Evolutionary conservation across 2,329 filamentous ascomycete genomes (phyloP).

Genomic region (Shiraia bambusicola): DNA sequence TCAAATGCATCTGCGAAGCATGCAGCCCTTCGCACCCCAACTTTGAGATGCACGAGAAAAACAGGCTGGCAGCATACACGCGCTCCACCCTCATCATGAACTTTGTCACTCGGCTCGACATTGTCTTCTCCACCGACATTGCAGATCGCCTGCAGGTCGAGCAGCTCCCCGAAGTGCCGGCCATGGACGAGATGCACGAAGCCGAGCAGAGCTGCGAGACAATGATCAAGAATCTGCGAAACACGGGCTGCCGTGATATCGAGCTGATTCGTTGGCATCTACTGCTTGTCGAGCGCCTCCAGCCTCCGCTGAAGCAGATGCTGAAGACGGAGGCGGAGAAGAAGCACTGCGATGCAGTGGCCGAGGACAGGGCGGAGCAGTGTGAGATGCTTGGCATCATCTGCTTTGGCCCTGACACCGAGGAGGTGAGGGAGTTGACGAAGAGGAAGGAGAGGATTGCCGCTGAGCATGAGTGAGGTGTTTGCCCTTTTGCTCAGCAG

Average conservation of each 20-base stretch:
- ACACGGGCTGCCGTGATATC: constrained; percentile 2
- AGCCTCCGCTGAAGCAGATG: neutral
- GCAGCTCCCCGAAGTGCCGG: neutral
- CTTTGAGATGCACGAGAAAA: constrained; percentile 6
- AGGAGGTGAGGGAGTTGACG: too few species aligned
- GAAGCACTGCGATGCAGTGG: too few species aligned
- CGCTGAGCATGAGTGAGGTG: too few species aligned
- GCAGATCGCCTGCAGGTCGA: neutral
- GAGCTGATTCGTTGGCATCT: constrained; percentile 16
- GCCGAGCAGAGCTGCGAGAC: neutral
- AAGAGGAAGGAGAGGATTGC: too few species aligned
- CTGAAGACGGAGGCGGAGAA: too few species aligned
- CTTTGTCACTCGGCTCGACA: constrained; percentile 1
- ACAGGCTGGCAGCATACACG: constrained; percentile 1
- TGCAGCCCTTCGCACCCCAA: constrained; percentile 4
- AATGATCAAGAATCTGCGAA: constrained; percentile 7
- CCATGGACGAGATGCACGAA: neutral
- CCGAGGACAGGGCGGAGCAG: too few species aligned
- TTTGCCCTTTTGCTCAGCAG: too few species aligned
- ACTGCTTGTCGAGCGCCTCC: constrained; percentile 11
- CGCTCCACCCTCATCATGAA: constrained; percentile 3
- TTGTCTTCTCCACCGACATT: neutral
- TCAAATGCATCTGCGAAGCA: constrained; percentile 13
- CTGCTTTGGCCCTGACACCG: too few species aligned
- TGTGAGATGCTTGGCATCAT: too few species aligned